Base-by-base conservation (phyloP, 345 rosid species). In the Syzygium aqueum region DNA sequence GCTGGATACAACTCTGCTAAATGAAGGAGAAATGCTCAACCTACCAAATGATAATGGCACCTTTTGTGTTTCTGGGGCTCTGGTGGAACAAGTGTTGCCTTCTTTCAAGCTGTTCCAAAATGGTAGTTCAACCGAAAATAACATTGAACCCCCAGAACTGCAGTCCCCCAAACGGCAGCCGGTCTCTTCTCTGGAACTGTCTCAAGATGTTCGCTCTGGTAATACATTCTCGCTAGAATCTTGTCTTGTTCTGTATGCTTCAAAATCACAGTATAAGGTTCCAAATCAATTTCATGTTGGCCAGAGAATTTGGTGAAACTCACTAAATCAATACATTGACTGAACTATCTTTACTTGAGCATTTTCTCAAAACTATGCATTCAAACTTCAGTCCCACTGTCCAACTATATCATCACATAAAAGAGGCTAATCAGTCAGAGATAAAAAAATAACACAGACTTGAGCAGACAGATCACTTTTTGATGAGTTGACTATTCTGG, bases 161-260 rank as follows among this genome's bases (percentile, higher is more conserved):
- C 56, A 85, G 51, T 51, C 61, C 11, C 22, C 56, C 33, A 51
- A 84, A 49, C 15, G 0, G 4, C 51, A 22, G 46, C 9, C 17
- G 37, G 33, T 28, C 33, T 51, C 59, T 53, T 25, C 85, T 84
- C 17, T 53, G 61, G 89, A 87, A 86, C 91, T 91, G 82, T 87
- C 88, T 77, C 86, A 63, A 51, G 93, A 91, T 89, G 88, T 88
- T 50, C 37, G 15, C 73, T 28, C 77, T 8, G 40, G 77, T 65
- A 28, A 65, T 0, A 28, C 77, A 61, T 27, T 27, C 33, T 27
- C 33, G 12, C 17, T 27, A 61, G 67, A 27, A 13, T 33, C 33
- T 61, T n/a, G n/a, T n/a, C n/a, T n/a, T 13, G 2, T n/a, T 61
- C 6, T 12, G 17, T 12, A 12, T n/a, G 73, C 33, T 27, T 61